Evolutionary conservation across 495 filamentous ascomycete species (phyloP), one percentile per base, ranked within the genome.

Genomic region (Xylaria longipes): DNA sequence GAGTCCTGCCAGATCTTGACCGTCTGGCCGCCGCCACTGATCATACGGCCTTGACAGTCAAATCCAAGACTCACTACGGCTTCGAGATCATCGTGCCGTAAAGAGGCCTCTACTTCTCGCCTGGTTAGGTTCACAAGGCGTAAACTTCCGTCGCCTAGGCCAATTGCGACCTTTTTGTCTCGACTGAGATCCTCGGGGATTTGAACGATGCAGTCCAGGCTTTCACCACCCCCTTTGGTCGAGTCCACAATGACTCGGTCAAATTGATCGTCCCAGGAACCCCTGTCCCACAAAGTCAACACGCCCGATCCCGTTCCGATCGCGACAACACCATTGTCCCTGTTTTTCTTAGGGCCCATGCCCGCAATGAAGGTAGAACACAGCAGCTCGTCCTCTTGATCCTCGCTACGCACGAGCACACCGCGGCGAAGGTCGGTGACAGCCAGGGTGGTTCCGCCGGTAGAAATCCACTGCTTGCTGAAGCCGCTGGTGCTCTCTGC

Each of bases 181-280:
- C 87, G 86, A 20, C 87, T 88, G 3, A 94, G 78, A 56, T 86
- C 86, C 25, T 91, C 89, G 0, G 93, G 92, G 12, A 92, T 83
- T 25, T 89, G 81, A 3, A 89, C 83, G 75, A 97, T 81, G 25
- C 88, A 85, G 78, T 97, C 94, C 46, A 97, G 77, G 54, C 90
- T 90, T 73, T 95, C 93, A 48, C 76, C 84, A 22, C 85, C 84
- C 31, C 86, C 86, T 39, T 87, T 90, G 22, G 82, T 87, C 25
- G 84, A 80, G 65, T 90, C 87, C 11, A 97, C 87, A 60, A 91
- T 87, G 70, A 98, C 90, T 5, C 94, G 88, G 79, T 97, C 94
- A 72, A 96, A 92, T 79, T 97, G 94, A 80, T 97, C 95, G 75
- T 97, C 94, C 95, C 96, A 98, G 1, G 90, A 87, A 1, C 95